A percentile compares a stretch with the other conserved stretches of the same genome.
Evolutionary conservation across 192 early-diverging fungal genomes (phyloP).

Genomic region (Spizellomyces sp.): DNA sequence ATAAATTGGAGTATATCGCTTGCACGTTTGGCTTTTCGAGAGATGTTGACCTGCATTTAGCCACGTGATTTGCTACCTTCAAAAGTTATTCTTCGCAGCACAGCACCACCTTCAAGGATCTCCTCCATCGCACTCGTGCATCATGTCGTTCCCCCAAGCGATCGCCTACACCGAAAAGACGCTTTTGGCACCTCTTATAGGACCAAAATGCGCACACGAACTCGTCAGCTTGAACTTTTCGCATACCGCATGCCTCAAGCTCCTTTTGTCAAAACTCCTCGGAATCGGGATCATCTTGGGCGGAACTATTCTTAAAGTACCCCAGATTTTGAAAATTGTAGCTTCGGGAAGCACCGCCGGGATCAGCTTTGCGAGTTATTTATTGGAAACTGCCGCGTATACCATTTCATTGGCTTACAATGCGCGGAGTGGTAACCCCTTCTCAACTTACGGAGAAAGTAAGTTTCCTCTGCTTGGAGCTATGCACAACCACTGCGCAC

Average conservation of each 20-base stretch:
- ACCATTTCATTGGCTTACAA: constrained; percentile 86
- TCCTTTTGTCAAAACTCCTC: constrained; percentile 85
- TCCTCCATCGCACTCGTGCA: not conserved
- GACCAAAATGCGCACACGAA: constrained; percentile 73
- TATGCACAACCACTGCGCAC: not conserved
- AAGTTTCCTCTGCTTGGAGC: not conserved
- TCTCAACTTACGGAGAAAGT: constrained; percentile 70
- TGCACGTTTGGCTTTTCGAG: too few species aligned
- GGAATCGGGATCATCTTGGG: constrained; percentile 93
- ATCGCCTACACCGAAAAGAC: not conserved
- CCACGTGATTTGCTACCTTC: too few species aligned
- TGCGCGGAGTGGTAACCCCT: constrained; percentile 77
- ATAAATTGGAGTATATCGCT: too few species aligned
- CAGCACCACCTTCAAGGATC: too few species aligned
- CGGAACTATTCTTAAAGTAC: constrained; percentile 92
- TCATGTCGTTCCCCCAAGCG: not conserved
- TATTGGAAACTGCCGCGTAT: constrained; percentile 83
- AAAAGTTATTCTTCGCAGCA: too few species aligned
- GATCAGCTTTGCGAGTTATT: constrained; percentile 75
- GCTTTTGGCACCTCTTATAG: constrained; percentile 68
- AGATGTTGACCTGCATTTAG: too few species aligned
- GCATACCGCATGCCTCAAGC: constrained; percentile 76
- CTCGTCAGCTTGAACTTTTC: constrained; percentile 73
- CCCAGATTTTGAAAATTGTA: constrained; percentile 93
- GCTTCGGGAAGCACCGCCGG: constrained; percentile 71